Percentiles rank a stretch among this genome's conserved stretches.
Conservation (phyloP, 148 eudicot genomes). For the Chenopodium suecicum region DNA sequence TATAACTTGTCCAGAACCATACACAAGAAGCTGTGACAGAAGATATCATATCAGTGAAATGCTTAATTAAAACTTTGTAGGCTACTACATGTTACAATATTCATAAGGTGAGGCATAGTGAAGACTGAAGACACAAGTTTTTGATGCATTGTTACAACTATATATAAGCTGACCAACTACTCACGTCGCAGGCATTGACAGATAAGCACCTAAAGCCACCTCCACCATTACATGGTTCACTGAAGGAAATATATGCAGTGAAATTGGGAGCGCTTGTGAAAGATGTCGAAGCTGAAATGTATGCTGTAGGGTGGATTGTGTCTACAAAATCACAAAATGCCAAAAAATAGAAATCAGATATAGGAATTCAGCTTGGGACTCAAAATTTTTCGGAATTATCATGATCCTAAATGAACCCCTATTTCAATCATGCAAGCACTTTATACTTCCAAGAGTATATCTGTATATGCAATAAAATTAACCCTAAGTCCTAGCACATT, state of each 20-base stretch:
- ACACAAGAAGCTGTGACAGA: slow-evolving; percentile 72
- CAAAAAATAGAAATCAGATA: slow-evolving; percentile 9
- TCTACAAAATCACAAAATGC: slow-evolving; percentile 45
- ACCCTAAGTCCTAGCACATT: not conserved
- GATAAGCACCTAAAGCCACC: slow-evolving; percentile 81
- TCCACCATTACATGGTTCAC: slow-evolving; percentile 73
- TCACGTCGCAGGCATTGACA: slow-evolving; percentile 78
- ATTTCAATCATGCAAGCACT: slow-evolving; percentile 1
- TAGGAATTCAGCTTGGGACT: not conserved
- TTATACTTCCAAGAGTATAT: not conserved
- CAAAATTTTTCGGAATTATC: not conserved
- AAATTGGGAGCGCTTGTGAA: slow-evolving; percentile 61
- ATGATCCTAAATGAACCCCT: not conserved
- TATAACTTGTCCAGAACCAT: slow-evolving; percentile 78
- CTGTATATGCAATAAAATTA: too few species aligned
- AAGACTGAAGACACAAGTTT: not conserved
- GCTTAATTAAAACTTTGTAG: not conserved
- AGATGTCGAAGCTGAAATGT: slow-evolving; percentile 50
- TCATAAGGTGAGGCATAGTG: not conserved
- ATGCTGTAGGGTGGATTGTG: slow-evolving; percentile 81
- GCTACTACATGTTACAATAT: not conserved
- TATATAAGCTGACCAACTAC: slow-evolving; percentile 41
- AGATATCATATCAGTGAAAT: not conserved
- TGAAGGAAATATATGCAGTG: slow-evolving; percentile 68
- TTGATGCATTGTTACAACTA: not conserved